These are phyloP conservation scores for Pascua sp. DNA, from an alignment of 1,284 basidiomycete genomes.

Conservation along the genomic window DNA sequence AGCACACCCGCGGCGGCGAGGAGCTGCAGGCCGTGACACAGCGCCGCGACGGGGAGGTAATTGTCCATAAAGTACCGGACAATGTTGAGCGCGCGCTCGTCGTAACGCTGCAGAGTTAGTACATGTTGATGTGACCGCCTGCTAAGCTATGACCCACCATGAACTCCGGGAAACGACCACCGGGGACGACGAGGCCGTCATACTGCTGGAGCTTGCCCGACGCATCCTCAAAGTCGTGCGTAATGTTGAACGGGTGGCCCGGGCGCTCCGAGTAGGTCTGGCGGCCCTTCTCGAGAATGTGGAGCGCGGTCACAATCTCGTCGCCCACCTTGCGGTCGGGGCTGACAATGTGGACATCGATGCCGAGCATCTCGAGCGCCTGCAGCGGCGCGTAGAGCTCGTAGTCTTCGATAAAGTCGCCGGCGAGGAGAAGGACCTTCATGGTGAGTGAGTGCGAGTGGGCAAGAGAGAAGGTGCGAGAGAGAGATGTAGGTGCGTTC, in stretches of 20 bases:
- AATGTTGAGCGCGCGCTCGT: slow-evolving; percentile 19
- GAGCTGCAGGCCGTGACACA: slow-evolving; percentile 23
- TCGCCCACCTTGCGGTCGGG: slow-evolving; percentile 18
- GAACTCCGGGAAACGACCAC: slow-evolving; percentile 20
- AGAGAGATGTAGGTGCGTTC: not conserved
- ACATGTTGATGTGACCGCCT: too few species aligned
- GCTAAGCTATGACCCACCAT: not conserved
- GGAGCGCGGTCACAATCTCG: slow-evolving; percentile 15
- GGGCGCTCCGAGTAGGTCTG: slow-evolving; percentile 21
- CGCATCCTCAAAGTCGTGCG: slow-evolving; percentile 10
- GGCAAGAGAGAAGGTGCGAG: not conserved
- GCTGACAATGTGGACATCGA: slow-evolving; percentile 19
- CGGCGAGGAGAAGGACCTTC: slow-evolving; percentile 17
- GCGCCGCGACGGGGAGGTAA: slow-evolving; percentile 16
- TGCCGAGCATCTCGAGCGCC: slow-evolving; percentile 21
- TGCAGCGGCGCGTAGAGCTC: slow-evolving; percentile 22
- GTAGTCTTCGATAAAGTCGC: slow-evolving; percentile 23
- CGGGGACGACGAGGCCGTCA: slow-evolving; percentile 18
- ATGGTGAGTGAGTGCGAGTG: not conserved
- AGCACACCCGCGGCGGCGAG: slow-evolving; percentile 18
- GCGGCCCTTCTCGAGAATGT: slow-evolving; percentile 19
- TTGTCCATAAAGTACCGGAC: slow-evolving; percentile 12
- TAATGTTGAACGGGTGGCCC: slow-evolving; percentile 18
- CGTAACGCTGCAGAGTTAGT: slow-evolving; percentile 9
- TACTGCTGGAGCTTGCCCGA: slow-evolving; percentile 15